Conservation (phyloP, 164 flowering plant genomes). For the Santalum album region DNA sequence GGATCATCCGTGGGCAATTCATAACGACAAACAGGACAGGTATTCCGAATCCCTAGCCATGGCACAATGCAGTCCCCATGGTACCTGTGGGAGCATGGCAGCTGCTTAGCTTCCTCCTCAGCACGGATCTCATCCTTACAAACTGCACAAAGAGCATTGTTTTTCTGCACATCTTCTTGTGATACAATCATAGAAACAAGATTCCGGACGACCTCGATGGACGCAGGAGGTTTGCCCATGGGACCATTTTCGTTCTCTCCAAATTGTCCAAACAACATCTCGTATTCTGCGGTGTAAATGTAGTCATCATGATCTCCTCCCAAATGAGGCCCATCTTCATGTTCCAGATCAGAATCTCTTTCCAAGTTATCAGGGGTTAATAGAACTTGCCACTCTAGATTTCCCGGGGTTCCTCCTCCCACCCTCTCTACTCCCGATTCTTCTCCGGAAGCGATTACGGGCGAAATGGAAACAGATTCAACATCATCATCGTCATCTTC, state of each 20-base stretch:
- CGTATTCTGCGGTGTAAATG: conserved; percentile 32
- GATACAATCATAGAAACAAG: conserved; percentile 27
- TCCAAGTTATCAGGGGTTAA: conserved; percentile 26
- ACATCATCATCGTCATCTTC: conserved; percentile 24
- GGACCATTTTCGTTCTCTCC: conserved; percentile 28
- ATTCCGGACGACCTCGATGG: conserved; percentile 31
- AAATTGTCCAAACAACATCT: conserved; percentile 40
- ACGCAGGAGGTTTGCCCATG: conserved; percentile 36
- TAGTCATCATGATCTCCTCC: conserved; percentile 30
- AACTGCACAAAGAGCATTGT: conserved; percentile 39
- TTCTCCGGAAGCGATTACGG: conserved; percentile 14
- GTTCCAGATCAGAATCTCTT: conserved; percentile 2
- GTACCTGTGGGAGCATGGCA: conserved; percentile 48
- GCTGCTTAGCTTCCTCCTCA: conserved; percentile 35
- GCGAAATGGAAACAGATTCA: conserved; percentile 13
- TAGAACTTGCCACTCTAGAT: conserved; percentile 44
- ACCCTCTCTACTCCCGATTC: conserved; percentile 16
- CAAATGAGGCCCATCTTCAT: conserved; percentile 15
- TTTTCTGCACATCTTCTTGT: conserved; percentile 23
- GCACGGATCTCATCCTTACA: conserved; percentile 48
- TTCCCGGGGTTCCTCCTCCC: conserved; percentile 12
- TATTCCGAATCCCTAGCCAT: conserved; percentile 49
- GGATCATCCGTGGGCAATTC: conserved; percentile 59
- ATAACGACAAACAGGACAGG: conserved; percentile 59
- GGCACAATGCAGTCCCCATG: conserved; percentile 57